phyloP scores from a whole-genome alignment of 2,329 filamentous ascomycete genomes.

The Blastomyces parvus region DNA sequence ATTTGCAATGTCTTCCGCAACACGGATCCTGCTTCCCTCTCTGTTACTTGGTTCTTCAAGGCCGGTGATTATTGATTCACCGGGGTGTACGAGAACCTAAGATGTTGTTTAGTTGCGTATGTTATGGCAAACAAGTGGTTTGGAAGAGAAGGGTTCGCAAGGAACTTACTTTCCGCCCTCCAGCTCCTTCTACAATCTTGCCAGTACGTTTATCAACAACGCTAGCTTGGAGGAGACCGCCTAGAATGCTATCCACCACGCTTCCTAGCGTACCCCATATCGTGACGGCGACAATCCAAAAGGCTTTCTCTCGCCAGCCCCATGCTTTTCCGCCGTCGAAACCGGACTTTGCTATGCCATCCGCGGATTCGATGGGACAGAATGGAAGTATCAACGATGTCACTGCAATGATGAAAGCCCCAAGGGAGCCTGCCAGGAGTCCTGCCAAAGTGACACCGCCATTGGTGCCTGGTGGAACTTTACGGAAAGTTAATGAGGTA shows the following conservation, averaged over 20 bases:
- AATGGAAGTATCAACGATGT: constrained; percentile 62
- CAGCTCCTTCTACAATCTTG: constrained; percentile 80
- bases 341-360: constrained; percentile 18
- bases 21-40: constrained; percentile 21
- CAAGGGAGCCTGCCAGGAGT: constrained; percentile 61
- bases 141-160: background rate
- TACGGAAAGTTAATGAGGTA: constrained; percentile 64
- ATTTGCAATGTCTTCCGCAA: constrained; percentile 24
- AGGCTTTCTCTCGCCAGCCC: constrained; percentile 45
- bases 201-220: constrained; percentile 75
- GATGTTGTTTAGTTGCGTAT: background rate
- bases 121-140: background rate
- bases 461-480: constrained; percentile 85
- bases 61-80: constrained; percentile 20
- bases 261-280: constrained; percentile 70
- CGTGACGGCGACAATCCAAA: constrained; percentile 49
- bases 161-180: constrained; percentile 51
- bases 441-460: constrained; percentile 76
- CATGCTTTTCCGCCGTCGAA: constrained; percentile 32
- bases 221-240: constrained; percentile 73
- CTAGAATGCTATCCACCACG: constrained; percentile 77
- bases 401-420: constrained; percentile 60
- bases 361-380: constrained; percentile 37
- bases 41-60: constrained; percentile 15
- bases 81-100: constrained; percentile 31